Base-by-base conservation (phyloP, 306 rosid species). In the Delonix regia region DNA sequence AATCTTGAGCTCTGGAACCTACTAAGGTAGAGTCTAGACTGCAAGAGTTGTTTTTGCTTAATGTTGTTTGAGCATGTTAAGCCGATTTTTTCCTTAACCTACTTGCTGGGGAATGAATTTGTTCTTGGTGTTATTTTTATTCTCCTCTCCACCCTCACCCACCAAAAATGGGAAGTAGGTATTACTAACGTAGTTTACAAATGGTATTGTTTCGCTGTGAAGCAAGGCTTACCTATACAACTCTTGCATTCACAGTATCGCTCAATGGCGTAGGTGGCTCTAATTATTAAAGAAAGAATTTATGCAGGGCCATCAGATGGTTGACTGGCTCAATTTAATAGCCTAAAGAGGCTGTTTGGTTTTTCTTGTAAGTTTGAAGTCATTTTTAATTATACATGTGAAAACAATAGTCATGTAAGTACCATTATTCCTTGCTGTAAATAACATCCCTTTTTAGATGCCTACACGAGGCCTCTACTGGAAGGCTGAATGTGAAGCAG, bases 381-480 rank as follows among this genome's bases (percentile, higher is more conserved):
- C n/a, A 33, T 25, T 10, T 14, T 33, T 14, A 61, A 18, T 19
- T 38, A 14, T 61, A 1, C 42, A 57, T 57, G 34, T 57, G 27
- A 25, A 57, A 27, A 25, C n/a, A 13, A 7, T 28, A 33, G 42
- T 15, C 14, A 16, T 30, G 34, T 15, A 61, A 60, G 10, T 2
- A 60, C 11, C 22, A 15, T 52, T n/a, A 77, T 62, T 71, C 74
- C 39, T 73, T 67, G 65, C 65, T 7, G 47, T 33, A 25, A 27
- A 49, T 61, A 25, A 28, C 19, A 48, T 71, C 57, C 49, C n/a
- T 63, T 65, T 60, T 75, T 7, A 80, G 80, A 70, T 69, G 87
- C 67, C 79, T 63, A 75, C 73, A 47, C 62, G 81, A 79, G 75
- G 69, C 3, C 22, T 47, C 78, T 74, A 59, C 82, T 69, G 73